Conservation (phyloP, 805 yeast species). For the Maudiozyma bulderi region DNA sequence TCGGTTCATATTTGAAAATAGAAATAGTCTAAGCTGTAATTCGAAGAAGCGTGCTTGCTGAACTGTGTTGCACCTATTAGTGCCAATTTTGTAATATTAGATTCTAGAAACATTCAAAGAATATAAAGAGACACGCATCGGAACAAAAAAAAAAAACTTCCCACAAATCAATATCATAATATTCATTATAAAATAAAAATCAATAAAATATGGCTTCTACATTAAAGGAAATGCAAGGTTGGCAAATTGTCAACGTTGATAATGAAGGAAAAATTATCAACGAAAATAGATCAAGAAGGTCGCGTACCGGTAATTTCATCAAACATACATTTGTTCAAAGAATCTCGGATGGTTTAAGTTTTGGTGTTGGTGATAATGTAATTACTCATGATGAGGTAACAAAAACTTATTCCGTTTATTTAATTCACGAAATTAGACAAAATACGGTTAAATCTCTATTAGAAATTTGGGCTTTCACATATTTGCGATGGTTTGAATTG, state of each 20-base stretch:
- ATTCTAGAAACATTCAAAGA: too few species aligned
- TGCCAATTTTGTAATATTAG: too few species aligned
- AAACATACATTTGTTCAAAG: conserved; percentile 29
- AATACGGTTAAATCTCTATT: conserved; percentile 40
- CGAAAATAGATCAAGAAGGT: conserved; percentile 14
- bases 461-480: conserved; percentile 40
- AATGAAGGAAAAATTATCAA: conserved; percentile 16
- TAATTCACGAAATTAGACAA: conserved; percentile 42
- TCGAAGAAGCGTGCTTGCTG: too few species aligned
- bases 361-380: conserved; percentile 46
- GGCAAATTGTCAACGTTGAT: conserved; percentile 25
- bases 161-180: background rate
- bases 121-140: too few species aligned
- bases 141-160: background rate
- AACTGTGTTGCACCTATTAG: too few species aligned
- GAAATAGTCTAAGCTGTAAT: too few species aligned
- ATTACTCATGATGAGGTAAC: conserved; percentile 31
- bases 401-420: conserved; percentile 33
- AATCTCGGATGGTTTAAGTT: conserved; percentile 37
- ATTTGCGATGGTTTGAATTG: conserved; percentile 36
- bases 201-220: conserved; percentile 16
- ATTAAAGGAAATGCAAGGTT: conserved; percentile 20
- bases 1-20: too few species aligned
- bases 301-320: conserved; percentile 14
- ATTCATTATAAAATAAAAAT: background rate